These are phyloP conservation scores for Rhamnella rubrinervis DNA, from an alignment of 331 rosid genomes.

Conservation along the genomic window DNA sequence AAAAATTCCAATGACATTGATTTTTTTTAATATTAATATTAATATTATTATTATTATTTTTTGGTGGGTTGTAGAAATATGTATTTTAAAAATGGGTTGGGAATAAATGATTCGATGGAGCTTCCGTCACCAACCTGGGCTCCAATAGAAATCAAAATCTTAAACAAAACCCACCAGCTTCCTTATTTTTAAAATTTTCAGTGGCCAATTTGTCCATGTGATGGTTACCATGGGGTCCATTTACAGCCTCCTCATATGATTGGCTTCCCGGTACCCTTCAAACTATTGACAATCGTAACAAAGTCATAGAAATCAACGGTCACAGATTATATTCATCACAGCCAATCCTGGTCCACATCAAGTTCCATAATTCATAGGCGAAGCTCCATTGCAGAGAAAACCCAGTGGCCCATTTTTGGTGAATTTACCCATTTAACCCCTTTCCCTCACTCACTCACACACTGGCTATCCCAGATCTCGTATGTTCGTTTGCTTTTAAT, in stretches of 20 bases:
- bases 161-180: not conserved
- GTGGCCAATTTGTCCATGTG: not conserved
- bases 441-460: not conserved
- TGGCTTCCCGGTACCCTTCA: slow-evolving; percentile 11
- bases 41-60: too few species aligned
- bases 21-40: too few species aligned
- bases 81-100: not conserved
- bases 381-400: not conserved
- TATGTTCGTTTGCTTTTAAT: not conserved
- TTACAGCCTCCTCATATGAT: not conserved
- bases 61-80: too few species aligned
- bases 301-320: slow-evolving; percentile 16
- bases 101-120: not conserved
- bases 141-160: not conserved
- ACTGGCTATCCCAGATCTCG: slow-evolving; percentile 15
- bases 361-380: not conserved
- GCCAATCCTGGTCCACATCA: not conserved
- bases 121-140: slow-evolving; percentile 3
- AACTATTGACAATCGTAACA: not conserved
- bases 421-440: not conserved
- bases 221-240: not conserved
- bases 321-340: not conserved
- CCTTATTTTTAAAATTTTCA: slow-evolving; percentile 14
- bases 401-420: not conserved
- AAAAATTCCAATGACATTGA: too few species aligned